Evolutionary conservation across 768 basidiomycete genomes (phyloP).

Genomic region (Chalciporus pseudorubinellus): DNA sequence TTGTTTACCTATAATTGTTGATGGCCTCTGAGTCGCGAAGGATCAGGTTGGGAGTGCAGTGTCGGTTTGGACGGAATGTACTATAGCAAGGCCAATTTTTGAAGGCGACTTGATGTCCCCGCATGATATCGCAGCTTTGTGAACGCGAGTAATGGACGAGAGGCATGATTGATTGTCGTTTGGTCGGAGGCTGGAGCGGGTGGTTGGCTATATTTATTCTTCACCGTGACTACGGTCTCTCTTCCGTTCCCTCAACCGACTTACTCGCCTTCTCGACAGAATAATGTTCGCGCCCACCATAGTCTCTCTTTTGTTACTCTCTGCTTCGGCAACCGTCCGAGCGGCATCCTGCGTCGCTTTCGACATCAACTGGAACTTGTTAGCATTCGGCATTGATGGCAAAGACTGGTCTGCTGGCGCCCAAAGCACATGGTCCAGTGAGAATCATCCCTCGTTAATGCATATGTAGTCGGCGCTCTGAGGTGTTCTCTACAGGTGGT

Average conservation of each 20-base stretch:
- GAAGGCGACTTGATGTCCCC: too few relatives aligned
- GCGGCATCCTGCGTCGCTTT: constrained; percentile 71
- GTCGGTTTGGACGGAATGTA: too few relatives aligned
- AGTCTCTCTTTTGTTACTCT: constrained; percentile 54
- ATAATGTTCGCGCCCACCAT: constrained; percentile 42
- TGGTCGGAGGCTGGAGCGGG: too few relatives aligned
- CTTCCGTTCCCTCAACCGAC: background rate
- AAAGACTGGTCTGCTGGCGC: constrained; percentile 83
- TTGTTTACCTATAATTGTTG: too few relatives aligned
- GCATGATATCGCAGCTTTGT: too few relatives aligned
- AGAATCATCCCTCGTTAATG: constrained; percentile 11
- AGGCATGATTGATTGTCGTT: too few relatives aligned
- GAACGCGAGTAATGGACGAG: too few relatives aligned
- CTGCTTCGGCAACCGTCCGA: constrained; percentile 32
- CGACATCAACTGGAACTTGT: constrained; percentile 78
- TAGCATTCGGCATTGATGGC: constrained; percentile 79
- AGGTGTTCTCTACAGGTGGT: constrained; percentile 18
- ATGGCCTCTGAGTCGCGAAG: too few relatives aligned
- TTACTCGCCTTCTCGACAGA: background rate
- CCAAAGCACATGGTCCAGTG: constrained; percentile 63
- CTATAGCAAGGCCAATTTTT: too few relatives aligned
- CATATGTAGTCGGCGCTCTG: background rate
- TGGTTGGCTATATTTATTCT: too few relatives aligned
- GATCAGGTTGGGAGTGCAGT: too few relatives aligned
- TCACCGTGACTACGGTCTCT: too few relatives aligned